Base-by-base conservation (phyloP, 805 yeast species). In the Metschnikowia colocasiae region DNA sequence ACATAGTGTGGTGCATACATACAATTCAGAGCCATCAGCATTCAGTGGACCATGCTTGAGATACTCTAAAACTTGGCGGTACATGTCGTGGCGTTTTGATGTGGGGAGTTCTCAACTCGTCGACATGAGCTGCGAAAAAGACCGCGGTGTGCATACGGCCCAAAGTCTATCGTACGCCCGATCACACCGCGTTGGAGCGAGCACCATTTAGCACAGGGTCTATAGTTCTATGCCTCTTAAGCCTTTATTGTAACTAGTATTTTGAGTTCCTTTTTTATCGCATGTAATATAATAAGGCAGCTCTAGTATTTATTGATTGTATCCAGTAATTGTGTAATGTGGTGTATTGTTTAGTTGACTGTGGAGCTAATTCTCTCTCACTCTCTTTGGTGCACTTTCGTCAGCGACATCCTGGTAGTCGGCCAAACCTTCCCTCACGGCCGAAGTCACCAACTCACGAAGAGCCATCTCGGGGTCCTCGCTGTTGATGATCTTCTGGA, bases 401-500 rank as follows among this genome's bases (percentile, higher is more conserved):
- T 53, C 63, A 29, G 65, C 68, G 18, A 58, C 59, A 13, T 54
- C 57, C 33, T 32, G 53, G 54, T 57, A 65, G 34, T 63, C 56
- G 15, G 61, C 54, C 62, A 79, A 62, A 41, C 83, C 83, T 41
- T 79, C 76, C 36, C 82, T 78, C 4, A 91, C 83, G 9, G 85
- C 82, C 12, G 78, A 79, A 53, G 79, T 70, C 27, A 91, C 80
- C 56, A 85, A 79, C 35, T 80, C 80, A 58, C 85, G 80, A 38
- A 91, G 70, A 25, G 81, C 85, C 52, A 81, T 87, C 61, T 90
- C 96, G 3, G 92, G 88, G 58, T 88, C 83, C 4, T 83, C 95
- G 47, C 95, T 82, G 52, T 81, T 76, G 52, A 90, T 76, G 20
- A 92, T 88, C 33, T 75, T 79, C 58, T 85, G 87, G 20, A 92